phyloP scores from a whole-genome alignment of 352 stramenopile genomes.

The Achlya hypogyna region DNA sequence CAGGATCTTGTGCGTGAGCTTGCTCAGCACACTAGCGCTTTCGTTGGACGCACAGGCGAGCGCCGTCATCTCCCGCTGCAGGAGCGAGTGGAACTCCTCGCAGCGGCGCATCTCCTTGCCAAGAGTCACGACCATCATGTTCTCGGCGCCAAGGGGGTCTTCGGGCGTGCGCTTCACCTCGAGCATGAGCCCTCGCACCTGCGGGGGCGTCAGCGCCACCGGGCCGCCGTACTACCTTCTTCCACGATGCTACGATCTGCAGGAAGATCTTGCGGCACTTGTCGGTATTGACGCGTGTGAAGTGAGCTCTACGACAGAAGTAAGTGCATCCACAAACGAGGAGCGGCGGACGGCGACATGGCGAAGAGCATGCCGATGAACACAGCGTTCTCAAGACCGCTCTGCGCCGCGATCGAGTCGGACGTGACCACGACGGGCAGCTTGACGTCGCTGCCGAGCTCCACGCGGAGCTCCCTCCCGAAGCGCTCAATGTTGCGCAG shows the following conservation, averaged over 20 bases:
- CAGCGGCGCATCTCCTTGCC: slow-evolving; percentile 77
- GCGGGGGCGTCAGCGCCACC: neutral
- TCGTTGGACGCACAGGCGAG: slow-evolving; percentile 71
- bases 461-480: slow-evolving; percentile 35
- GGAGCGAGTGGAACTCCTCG: slow-evolving; percentile 66
- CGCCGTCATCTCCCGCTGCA: slow-evolving; percentile 48
- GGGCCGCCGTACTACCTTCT: slow-evolving; percentile 20
- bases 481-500: slow-evolving; percentile 64
- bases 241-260: slow-evolving; percentile 67
- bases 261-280: slow-evolving; percentile 52
- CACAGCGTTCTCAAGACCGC: slow-evolving; percentile 55
- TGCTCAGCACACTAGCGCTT: slow-evolving; percentile 44
- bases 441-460: slow-evolving; percentile 26
- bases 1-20: slow-evolving; percentile 61
- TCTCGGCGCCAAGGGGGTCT: slow-evolving; percentile 40
- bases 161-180: slow-evolving; percentile 64
- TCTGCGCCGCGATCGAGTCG: slow-evolving; percentile 58
- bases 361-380: slow-evolving; percentile 77
- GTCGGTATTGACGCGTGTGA: slow-evolving; percentile 44
- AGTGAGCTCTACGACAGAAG: slow-evolving; percentile 31
- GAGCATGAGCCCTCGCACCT: slow-evolving; percentile 47
- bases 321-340: neutral
- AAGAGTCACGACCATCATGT: slow-evolving; percentile 54
- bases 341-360: slow-evolving; percentile 37
- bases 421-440: slow-evolving; percentile 56